Evolutionary conservation across 2,329 filamentous ascomycete species (phyloP).

Genomic region (Stachybotrys chlorohalonatus): DNA sequence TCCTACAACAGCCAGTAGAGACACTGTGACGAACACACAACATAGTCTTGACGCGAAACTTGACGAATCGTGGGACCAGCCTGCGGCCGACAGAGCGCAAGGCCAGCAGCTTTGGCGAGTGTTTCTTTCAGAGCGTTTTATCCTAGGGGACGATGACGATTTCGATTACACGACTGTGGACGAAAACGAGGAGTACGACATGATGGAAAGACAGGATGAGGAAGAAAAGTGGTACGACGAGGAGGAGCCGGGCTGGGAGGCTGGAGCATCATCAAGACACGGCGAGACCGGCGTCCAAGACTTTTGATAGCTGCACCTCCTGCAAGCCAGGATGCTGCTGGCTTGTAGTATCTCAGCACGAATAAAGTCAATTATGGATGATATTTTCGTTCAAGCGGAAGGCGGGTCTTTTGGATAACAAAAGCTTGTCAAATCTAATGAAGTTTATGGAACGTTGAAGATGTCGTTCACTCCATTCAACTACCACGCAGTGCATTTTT

Average conservation of each 20-base stretch:
- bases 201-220: slow-evolving; percentile 45
- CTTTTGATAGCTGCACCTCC: slow-evolving; percentile 35
- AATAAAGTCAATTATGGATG: too few species aligned
- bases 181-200: slow-evolving; percentile 62
- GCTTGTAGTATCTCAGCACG: too few species aligned
- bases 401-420: too few species aligned
- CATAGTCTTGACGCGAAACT: slow-evolving; percentile 12
- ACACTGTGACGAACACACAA: background rate
- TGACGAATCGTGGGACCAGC: slow-evolving; percentile 28
- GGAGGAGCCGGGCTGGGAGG: slow-evolving; percentile 60
- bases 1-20: slow-evolving; percentile 4
- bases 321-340: too few species aligned
- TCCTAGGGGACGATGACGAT: slow-evolving; percentile 65
- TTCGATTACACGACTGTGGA: slow-evolving; percentile 72
- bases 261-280: slow-evolving; percentile 12
- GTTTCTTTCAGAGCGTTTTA: slow-evolving; percentile 65
- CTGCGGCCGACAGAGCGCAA: slow-evolving; percentile 43
- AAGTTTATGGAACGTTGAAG: too few species aligned
- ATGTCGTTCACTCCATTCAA: too few species aligned
- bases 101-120: slow-evolving; percentile 60
- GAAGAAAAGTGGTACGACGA: slow-evolving; percentile 75
- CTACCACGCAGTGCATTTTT: too few species aligned
- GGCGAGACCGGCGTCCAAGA: slow-evolving; percentile 68
- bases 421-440: too few species aligned
- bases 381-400: too few species aligned